phyloP scores from a whole-genome alignment of 2,329 filamentous ascomycete species.

The Ustilaginoidea virens region DNA sequence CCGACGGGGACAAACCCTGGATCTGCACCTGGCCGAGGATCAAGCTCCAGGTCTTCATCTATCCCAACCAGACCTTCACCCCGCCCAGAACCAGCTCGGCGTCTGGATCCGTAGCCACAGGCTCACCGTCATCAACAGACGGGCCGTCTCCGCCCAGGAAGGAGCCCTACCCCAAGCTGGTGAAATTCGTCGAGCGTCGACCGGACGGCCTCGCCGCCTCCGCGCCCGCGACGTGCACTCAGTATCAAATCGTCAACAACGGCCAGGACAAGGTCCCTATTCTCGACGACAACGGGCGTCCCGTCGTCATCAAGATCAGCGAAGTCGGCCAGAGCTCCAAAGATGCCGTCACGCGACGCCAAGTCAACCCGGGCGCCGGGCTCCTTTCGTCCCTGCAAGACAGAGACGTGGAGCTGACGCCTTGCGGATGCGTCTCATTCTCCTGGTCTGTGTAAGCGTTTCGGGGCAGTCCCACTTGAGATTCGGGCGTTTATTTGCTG shows the following conservation, averaged over 20 bases:
- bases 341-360: neutral
- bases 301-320: constrained; percentile 26
- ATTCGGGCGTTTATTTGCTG: no score
- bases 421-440: constrained; percentile 4
- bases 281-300: constrained; percentile 17
- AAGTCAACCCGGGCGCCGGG: constrained; percentile 3
- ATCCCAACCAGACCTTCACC: constrained; percentile 35
- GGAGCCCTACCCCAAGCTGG: constrained; percentile 31
- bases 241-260: constrained; percentile 27
- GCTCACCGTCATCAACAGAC: neutral
- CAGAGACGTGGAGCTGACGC: constrained; percentile 3
- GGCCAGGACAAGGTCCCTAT: constrained; percentile 21
- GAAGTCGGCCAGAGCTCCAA: constrained; percentile 15
- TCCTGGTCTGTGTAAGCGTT: constrained; percentile 3
- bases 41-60: constrained; percentile 40
- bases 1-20: constrained; percentile 38
- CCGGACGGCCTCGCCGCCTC: constrained; percentile 14
- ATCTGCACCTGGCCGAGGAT: constrained; percentile 43
- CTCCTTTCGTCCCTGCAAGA: constrained; percentile 1
- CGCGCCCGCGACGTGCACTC: constrained; percentile 27
- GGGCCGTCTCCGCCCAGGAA: constrained; percentile 5
- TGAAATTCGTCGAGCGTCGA: constrained; percentile 41
- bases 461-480: no score
- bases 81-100: constrained; percentile 7
- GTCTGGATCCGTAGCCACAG: neutral